Conservation (phyloP, 768 basidiomycete species). For the Kwoniella europaea region DNA sequence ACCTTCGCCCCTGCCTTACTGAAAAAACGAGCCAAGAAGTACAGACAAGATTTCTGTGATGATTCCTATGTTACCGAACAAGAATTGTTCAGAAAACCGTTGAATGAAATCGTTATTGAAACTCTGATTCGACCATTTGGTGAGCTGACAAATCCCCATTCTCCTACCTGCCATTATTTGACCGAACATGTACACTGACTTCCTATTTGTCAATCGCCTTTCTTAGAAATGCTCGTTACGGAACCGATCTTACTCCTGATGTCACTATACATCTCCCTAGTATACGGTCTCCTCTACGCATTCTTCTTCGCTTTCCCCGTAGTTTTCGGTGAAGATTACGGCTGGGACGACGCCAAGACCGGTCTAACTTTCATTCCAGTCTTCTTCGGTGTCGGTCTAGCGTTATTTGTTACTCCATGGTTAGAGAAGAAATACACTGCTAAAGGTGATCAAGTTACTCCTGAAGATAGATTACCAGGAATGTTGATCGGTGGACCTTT, state of each 20-base stretch:
- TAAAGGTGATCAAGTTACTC: constrained; percentile 32
- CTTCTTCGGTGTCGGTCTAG: constrained; percentile 42
- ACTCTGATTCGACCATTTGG: constrained; percentile 42
- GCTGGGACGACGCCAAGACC: constrained; percentile 38
- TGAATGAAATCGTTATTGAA: constrained; percentile 38
- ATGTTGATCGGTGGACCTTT: constrained; percentile 35
- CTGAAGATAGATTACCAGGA: constrained; percentile 48
- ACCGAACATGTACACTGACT: too few species aligned
- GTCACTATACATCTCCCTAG: constrained; percentile 44
- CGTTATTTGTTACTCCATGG: constrained; percentile 38
- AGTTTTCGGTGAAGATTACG: constrained; percentile 41
- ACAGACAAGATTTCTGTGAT: constrained; percentile 48
- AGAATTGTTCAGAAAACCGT: constrained; percentile 33
- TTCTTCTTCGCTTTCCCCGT: constrained; percentile 51
- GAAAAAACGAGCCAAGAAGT: constrained; percentile 48
- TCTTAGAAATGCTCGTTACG: constrained; percentile 48
- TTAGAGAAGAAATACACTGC: constrained; percentile 30
- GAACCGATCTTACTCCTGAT: constrained; percentile 56
- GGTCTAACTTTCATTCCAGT: constrained; percentile 42
- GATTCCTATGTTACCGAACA: constrained; percentile 51
- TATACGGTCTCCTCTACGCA: constrained; percentile 51
- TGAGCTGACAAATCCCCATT: constrained; percentile 33
- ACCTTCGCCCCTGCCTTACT: constrained; percentile 58
- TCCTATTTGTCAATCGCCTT: constrained; percentile 26
- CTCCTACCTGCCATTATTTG: too few species aligned